Base-by-base conservation (phyloP, 345 rosid genomes). In the Lumnitzera racemosa region DNA sequence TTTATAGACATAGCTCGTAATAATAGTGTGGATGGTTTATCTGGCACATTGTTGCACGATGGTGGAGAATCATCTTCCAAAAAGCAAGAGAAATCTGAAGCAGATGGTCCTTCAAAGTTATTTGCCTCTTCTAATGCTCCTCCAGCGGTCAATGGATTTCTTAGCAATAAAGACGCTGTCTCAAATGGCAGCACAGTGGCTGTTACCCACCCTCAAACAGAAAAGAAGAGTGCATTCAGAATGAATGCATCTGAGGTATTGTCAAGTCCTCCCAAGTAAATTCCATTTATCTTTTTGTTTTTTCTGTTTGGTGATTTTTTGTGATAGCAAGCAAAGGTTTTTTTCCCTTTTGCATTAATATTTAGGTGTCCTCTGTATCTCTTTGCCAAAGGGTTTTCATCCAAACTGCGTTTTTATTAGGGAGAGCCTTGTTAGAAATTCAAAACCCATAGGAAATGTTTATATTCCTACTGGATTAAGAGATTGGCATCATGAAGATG, bases 221-320 rank as follows among this genome's bases (percentile, higher is more conserved):
- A 62, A 60, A 85, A 68, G 64, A 84, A 74, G 60, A 60, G 55
- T 54, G 80, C 80, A 64, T 95, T 90, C 77, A 83, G 77, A 66
- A 95, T 90, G 84, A 86, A 80, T 58, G 94, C 96, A 13, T 81
- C 79, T 68, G 97, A 90, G 96, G 98, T 84, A 68, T 3, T 55
- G 68, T 54, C 10, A 46, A 53, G 46, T 50, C 23, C 48, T 13
- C 11, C 29, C 15, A 5, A 20, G 12, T 47, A 47, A 43, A 58
- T 9, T 58, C 24, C 14, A 16, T 12, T 24, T 58, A 15, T 46
- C 14, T 49, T 14, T 25, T 12, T 15, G 29, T 5, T 24, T 5
- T 60, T 14, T 57, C 49, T 15, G 5, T 29, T 16, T 57, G 17
- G 41, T 12, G 49, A 36, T 2, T 5, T 36, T 36, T 36, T 7